phyloP scores from a whole-genome alignment of 495 filamentous ascomycete genomes.

The Aspergillus carlsbadensis region DNA sequence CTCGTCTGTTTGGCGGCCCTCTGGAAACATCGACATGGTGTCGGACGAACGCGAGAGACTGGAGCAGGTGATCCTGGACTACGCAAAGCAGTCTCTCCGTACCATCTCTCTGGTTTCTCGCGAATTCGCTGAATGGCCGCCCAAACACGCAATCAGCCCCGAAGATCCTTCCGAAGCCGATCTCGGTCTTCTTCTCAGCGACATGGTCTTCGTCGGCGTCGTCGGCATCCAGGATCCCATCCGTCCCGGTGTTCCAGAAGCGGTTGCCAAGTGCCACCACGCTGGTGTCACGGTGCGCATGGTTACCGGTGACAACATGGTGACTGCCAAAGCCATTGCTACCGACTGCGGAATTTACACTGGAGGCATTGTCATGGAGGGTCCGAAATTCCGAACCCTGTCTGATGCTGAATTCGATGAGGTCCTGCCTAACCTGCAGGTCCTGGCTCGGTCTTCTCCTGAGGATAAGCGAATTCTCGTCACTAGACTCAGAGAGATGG shows the following conservation, averaged over 20 bases:
- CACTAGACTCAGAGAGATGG: conserved; percentile 66
- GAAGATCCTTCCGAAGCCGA: conserved; percentile 52
- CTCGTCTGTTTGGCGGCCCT: conserved; percentile 32
- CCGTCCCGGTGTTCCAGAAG: conserved; percentile 69
- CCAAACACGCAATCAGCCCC: conserved; percentile 35
- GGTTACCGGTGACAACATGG: conserved; percentile 84
- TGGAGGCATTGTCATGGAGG: conserved; percentile 79
- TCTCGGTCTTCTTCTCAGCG: conserved; percentile 56
- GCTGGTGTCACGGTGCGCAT: conserved; percentile 85
- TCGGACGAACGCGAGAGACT: conserved; percentile 27
- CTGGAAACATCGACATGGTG: conserved; percentile 33
- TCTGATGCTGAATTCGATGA: conserved; percentile 67
- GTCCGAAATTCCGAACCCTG: conserved; percentile 77
- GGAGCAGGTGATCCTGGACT: conserved; percentile 55
- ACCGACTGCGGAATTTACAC: conserved; percentile 81
- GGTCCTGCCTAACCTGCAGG: conserved; percentile 72
- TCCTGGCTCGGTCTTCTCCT: conserved; percentile 81
- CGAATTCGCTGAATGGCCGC: conserved; percentile 65
- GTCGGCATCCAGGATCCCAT: conserved; percentile 70
- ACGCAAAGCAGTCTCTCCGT: conserved; percentile 58
- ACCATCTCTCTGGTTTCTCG: conserved; percentile 63
- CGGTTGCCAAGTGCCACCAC: conserved; percentile 69
- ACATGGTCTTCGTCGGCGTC: conserved; percentile 61
- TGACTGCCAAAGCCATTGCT: conserved; percentile 81
- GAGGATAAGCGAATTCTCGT: conserved; percentile 86